A percentile compares a stretch with the other conserved stretches of the same genome.
Conservation (phyloP, 257 asterid genomes). For the Ligustrum vulgare region DNA sequence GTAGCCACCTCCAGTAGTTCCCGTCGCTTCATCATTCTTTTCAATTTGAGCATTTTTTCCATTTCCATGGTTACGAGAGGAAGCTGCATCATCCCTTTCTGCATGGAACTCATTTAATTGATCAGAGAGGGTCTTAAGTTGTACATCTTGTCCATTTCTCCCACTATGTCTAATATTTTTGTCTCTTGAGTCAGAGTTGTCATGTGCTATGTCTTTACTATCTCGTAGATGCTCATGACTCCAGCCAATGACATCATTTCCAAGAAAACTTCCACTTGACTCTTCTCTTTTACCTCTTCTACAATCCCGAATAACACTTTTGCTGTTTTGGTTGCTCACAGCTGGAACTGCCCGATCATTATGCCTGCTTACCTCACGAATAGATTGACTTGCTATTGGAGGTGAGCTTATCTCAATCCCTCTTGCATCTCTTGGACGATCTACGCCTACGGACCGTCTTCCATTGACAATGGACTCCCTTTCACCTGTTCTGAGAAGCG, state of each 20-base stretch:
- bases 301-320: constrained; percentile 41
- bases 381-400: constrained; percentile 28
- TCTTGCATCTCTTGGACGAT: constrained; percentile 35
- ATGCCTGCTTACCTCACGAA: constrained; percentile 34
- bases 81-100: constrained; percentile 66
- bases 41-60: constrained; percentile 29
- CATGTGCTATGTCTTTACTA: constrained; percentile 30
- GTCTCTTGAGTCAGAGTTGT: constrained; percentile 43
- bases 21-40: constrained; percentile 40
- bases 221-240: constrained; percentile 30
- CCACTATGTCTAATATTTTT: constrained; percentile 34
- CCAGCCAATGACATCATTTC: constrained; percentile 33
- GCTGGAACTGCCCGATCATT: constrained; percentile 30
- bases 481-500: constrained; percentile 40
- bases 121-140: constrained; percentile 55
- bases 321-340: constrained; percentile 37
- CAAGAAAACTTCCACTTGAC: constrained; percentile 42
- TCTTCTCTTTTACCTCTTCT: constrained; percentile 50
- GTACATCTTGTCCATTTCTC: constrained; percentile 36
- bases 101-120: constrained; percentile 49
- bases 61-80: constrained; percentile 42
- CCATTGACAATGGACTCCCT: constrained; percentile 47
- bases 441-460: constrained; percentile 53
- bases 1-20: constrained; percentile 30
- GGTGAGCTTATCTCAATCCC: constrained; percentile 53